Percentiles rank a stretch among this genome's conserved stretches.
phyloP scores from a whole-genome alignment of 2,329 filamentous ascomycete genomes.

The Nemania sp. region DNA sequence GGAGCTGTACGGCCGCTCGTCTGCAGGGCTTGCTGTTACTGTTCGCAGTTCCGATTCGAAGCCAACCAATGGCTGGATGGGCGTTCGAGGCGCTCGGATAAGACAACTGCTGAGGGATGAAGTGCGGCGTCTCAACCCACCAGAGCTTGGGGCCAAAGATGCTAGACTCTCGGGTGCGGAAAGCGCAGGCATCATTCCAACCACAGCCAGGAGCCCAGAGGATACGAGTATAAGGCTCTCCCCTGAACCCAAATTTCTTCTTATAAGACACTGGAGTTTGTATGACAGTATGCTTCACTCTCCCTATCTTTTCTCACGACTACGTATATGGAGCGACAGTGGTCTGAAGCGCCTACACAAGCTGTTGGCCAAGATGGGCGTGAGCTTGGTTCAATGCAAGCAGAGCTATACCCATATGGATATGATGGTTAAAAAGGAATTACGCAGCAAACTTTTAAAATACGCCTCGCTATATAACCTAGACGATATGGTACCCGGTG shows the following conservation, averaged over 20 bases:
- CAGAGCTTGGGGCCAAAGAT: slow-evolving; percentile 68
- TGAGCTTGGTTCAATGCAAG: slow-evolving; percentile 91
- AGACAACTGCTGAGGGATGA: slow-evolving; percentile 90
- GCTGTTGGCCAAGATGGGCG: slow-evolving; percentile 96
- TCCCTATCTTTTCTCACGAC: slow-evolving; percentile 88
- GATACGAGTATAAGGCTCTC: slow-evolving; percentile 93
- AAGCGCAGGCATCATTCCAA: slow-evolving; percentile 85
- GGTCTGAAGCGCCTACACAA: slow-evolving; percentile 92
- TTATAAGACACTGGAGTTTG: slow-evolving; percentile 95
- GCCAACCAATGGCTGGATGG: slow-evolving; percentile 79
- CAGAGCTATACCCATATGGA: slow-evolving; percentile 99
- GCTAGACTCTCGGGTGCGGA: slow-evolving; percentile 71
- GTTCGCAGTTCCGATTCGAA: slow-evolving; percentile 67
- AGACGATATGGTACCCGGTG: slow-evolving; percentile 88
- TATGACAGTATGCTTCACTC: slow-evolving; percentile 99
- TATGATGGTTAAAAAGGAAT: slow-evolving; percentile 90
- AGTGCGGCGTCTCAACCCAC: slow-evolving; percentile 91
- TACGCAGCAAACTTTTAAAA: slow-evolving; percentile 86
- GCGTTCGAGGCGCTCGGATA: slow-evolving; percentile 83
- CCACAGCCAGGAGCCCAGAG: slow-evolving; percentile 86
- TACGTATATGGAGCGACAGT: slow-evolving; percentile 94
- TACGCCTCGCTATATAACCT: slow-evolving; percentile 95
- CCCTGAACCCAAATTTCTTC: slow-evolving; percentile 90
- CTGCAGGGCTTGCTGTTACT: slow-evolving; percentile 77
- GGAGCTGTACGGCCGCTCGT: slow-evolving; percentile 89